Base-by-base conservation (phyloP, 768 basidiomycete genomes). In the Favolaschia claudopus region DNA sequence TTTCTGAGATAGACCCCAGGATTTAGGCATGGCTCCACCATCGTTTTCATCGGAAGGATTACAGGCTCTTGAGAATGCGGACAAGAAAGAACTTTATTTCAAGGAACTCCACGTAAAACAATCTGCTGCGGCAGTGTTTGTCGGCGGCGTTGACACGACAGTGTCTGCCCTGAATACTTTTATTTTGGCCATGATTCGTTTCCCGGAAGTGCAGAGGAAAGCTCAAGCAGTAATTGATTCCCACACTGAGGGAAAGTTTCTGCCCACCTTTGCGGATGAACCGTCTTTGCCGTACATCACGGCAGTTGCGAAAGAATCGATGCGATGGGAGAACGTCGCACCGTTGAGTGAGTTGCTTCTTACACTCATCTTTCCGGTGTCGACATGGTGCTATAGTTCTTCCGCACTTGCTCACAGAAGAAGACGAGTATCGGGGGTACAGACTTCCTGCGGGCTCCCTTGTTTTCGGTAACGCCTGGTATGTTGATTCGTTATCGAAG, bases 141-240 rank as follows among this genome's bases (percentile, higher is more conserved):
- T 37, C 19, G 53, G 32, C 14, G 73, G 71, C 12, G 66, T 69
- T 10, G 76, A 79, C 54, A 75, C 74, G 64, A 75, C 74, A 1
- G 71, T 74, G 1, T 72, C 74, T 10, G 70, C 69, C 0, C 58
- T 79, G 3, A 60, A 64, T 20, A 70, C 69, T 3, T 77, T 80
- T 52, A 55, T 77, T 40, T 64, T 76, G 12, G 74, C 75, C 17
- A 76, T 79, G 75, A 58, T 70, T 5, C 62, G 72, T 15, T 61
- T 74, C 49, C 79, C 76, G 2, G 71, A 74, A 3, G 65, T 75
- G 12, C 76, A 76, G 46, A 62, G 62, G 32, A 68, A 66, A 17
- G 75, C 73, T 14, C 77, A 78, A 58, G 70, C 64, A 0, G 78
- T 79, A 56, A 62, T 81, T 8, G 79, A 79, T 42, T 29, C 57